A percentile compares a stretch with the other conserved stretches of the same genome.
These are phyloP conservation scores for Fraxinus paxiana DNA, from an alignment of 305 asterid genomes.

Conservation along the genomic window DNA sequence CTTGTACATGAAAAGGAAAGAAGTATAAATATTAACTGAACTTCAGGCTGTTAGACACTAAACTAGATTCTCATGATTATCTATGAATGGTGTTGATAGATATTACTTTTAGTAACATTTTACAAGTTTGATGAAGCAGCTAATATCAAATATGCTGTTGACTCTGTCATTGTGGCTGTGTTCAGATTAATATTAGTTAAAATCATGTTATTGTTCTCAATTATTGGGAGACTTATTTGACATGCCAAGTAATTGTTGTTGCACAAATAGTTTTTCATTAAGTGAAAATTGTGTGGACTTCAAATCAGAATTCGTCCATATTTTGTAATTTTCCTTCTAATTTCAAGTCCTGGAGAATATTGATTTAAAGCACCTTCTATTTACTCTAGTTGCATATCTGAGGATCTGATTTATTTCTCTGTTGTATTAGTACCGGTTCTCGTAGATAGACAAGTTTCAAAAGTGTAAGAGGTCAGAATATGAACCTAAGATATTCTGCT, in stretches of 20 bases:
- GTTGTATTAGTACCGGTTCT: background rate
- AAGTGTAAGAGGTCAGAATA: background rate
- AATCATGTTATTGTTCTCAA: background rate
- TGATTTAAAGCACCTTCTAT: background rate
- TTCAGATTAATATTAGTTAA: background rate
- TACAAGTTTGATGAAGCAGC: background rate
- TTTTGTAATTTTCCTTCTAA: background rate
- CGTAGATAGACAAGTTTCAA: background rate
- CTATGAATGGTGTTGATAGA: background rate
- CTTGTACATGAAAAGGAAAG: background rate
- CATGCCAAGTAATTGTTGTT: background rate
- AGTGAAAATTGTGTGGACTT: background rate
- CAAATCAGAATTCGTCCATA: background rate
- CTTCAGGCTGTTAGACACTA: background rate
- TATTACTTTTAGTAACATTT: background rate
- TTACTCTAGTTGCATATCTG: background rate
- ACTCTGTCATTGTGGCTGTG: background rate
- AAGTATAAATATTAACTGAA: background rate
- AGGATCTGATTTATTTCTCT: background rate
- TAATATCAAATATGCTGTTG: background rate
- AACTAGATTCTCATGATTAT: background rate
- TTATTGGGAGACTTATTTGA: background rate
- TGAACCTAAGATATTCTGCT: slow-evolving; percentile 10
- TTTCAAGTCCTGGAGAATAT: background rate
- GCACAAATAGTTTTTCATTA: background rate